Conservation (phyloP, 768 basidiomycete species). For the Erythrobasidium yunnanense region DNA sequence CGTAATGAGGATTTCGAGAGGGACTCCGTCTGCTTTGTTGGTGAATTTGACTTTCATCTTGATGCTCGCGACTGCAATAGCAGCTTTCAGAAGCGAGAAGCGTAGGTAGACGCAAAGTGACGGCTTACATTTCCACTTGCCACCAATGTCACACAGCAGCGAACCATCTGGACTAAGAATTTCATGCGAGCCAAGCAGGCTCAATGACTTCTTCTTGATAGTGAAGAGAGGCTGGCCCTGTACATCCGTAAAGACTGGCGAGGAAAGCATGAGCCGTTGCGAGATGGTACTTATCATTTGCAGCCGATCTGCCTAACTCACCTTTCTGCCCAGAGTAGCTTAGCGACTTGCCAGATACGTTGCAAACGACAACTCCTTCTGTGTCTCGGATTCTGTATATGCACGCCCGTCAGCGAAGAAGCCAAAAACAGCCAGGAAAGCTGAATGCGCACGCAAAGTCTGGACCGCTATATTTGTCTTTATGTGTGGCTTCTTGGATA, state of each 20-base stretch:
- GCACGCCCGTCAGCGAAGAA: not conserved
- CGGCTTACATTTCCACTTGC: constrained; percentile 37
- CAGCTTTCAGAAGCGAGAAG: not conserved
- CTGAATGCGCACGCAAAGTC: constrained; percentile 34
- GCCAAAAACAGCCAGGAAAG: not conserved
- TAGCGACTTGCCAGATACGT: constrained; percentile 30
- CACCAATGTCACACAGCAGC: constrained; percentile 35
- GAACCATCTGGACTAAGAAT: constrained; percentile 31
- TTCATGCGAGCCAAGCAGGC: constrained; percentile 7
- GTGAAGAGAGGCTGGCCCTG: constrained; percentile 38
- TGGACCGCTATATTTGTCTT: constrained; percentile 40
- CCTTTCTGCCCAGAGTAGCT: constrained; percentile 40
- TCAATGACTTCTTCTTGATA: constrained; percentile 38
- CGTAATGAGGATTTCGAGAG: not conserved
- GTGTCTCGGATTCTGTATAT: constrained; percentile 5
- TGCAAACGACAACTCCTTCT: no score
- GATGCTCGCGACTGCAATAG: not conserved
- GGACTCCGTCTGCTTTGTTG: not conserved
- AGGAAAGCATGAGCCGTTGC: not conserved
- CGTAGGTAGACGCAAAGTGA: no score
- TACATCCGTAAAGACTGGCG: constrained; percentile 39
- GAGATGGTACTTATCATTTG: not conserved
- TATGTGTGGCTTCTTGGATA: constrained; percentile 40
- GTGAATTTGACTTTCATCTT: not conserved
- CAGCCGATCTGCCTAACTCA: constrained; percentile 26